phyloP scores from a whole-genome alignment of 768 basidiomycete genomes.

The Suillus subluteus region DNA sequence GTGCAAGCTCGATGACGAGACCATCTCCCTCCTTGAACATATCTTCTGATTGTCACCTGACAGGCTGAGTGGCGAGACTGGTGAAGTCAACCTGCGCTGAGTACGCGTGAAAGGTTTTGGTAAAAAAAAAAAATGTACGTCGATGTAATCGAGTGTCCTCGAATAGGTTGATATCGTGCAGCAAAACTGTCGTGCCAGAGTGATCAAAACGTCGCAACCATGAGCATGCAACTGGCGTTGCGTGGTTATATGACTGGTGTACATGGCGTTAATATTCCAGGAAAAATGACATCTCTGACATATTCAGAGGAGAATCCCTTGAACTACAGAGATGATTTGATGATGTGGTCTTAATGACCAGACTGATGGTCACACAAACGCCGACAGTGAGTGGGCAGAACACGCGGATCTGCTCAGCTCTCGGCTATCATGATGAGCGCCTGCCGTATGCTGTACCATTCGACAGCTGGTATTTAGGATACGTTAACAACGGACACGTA shows the following conservation, averaged over 20 bases:
- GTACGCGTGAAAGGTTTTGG: neutral
- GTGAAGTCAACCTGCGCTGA: neutral
- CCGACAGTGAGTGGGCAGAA: neutral
- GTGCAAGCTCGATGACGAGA: neutral
- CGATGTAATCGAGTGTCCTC: no score
- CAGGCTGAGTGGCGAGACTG: neutral
- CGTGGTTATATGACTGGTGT: neutral
- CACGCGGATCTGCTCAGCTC: neutral
- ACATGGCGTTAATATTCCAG: neutral
- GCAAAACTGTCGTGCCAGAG: no score
- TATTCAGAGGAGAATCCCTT: neutral
- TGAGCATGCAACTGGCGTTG: no score
- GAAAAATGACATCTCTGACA: neutral
- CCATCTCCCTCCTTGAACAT: neutral
- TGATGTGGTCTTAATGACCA: neutral
- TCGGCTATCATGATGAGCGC: neutral
- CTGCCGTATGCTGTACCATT: neutral
- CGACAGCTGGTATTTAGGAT: neutral
- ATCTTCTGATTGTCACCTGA: neutral
- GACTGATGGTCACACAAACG: neutral
- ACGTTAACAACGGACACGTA: neutral
- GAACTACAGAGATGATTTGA: neutral
- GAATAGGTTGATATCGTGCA: no score
- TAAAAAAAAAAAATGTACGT: no score
- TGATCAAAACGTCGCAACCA: no score